Base-by-base conservation (phyloP, 2,329 filamentous ascomycete species). In the Fusarium nanum region DNA sequence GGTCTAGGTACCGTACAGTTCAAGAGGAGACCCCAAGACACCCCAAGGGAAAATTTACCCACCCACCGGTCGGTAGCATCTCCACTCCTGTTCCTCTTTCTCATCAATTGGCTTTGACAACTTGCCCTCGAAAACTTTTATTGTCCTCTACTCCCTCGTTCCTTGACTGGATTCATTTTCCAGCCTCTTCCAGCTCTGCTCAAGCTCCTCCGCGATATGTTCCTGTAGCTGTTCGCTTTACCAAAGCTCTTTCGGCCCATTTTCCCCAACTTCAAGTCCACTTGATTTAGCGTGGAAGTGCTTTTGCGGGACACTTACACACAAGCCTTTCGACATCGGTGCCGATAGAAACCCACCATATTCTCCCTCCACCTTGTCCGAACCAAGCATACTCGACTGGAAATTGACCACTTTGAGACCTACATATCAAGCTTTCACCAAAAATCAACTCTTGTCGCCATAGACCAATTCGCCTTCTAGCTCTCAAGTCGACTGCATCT, bases 61-160 rank as follows among this genome's bases (percentile, higher is more conserved):
- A 76, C 73, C 69, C 68, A 60, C 71, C 60, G 65, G 67, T 70
- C 58, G 57, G 72, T 72, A 25, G 65, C 71, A 75, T 71, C 73
- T 74, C 73, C 74, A 76, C 74, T 71, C 63, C 63, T 41, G 70
- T 75, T 72, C 64, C 68, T 70, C 72, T 61, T 70, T 67, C 71
- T 64, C 73, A 70, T 75, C 75, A 76, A 76, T 75, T 76, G 74
- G 73, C 60, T 70, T 76, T 73, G 60, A 73, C 72, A 74, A 74
- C 72, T 73, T 75, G 68, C 57, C 69, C 68, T 75, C 69, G 69
- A 75, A 75, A 77, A 76, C 61, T 75, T 77, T 77, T 76, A 74
- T 74, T 72, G 65, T 59, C 67, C 65, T 63, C 68, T 72, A 25
- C 53, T 50, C 63, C 66, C 57, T 53, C 60, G 59, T 47, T 64